phyloP scores from a whole-genome alignment of 192 early-diverging fungal species.

The Chytriomyces hyalinus region DNA sequence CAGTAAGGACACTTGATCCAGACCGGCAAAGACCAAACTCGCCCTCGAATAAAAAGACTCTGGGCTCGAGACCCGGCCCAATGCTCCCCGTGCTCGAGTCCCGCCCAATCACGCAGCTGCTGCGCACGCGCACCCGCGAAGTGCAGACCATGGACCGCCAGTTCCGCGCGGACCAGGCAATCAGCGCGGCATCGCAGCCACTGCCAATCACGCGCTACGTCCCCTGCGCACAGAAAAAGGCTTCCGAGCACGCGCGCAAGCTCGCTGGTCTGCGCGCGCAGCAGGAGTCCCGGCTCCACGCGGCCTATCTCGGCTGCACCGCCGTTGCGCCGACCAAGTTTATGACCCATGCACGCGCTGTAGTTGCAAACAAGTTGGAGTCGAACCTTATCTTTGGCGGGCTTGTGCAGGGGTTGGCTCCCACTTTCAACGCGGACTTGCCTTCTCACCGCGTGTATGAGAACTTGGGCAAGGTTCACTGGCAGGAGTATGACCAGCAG shows the following conservation, averaged over 20 bases:
- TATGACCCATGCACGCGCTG: constrained; percentile 5
- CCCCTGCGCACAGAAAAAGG: constrained; percentile 10
- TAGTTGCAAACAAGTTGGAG: background rate
- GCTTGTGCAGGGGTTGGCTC: constrained; percentile 8
- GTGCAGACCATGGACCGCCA: background rate
- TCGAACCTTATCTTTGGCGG: constrained; percentile 22
- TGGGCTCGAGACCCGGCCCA: background rate
- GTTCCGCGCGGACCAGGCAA: constrained; percentile 12
- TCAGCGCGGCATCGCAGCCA: constrained; percentile 12
- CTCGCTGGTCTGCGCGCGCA: constrained; percentile 19
- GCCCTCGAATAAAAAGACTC: too few species aligned
- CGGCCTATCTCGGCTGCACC: constrained; percentile 12
- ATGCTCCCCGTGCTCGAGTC: constrained; percentile 13
- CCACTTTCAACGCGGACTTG: constrained; percentile 2
- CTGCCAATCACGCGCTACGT: constrained; percentile 30
- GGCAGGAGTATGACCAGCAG: background rate
- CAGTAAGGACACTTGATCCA: background rate
- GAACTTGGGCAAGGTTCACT: constrained; percentile 21
- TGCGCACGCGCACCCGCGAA: background rate
- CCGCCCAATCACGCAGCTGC: constrained; percentile 17
- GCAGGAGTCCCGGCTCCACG: constrained; percentile 14
- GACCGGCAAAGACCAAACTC: background rate
- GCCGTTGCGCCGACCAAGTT: constrained; percentile 18
- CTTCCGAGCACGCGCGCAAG: constrained; percentile 14
- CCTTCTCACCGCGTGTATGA: constrained; percentile 15